Base-by-base conservation (phyloP, 2,329 filamentous ascomycete species). In the Colletotrichum nymphaeae region DNA sequence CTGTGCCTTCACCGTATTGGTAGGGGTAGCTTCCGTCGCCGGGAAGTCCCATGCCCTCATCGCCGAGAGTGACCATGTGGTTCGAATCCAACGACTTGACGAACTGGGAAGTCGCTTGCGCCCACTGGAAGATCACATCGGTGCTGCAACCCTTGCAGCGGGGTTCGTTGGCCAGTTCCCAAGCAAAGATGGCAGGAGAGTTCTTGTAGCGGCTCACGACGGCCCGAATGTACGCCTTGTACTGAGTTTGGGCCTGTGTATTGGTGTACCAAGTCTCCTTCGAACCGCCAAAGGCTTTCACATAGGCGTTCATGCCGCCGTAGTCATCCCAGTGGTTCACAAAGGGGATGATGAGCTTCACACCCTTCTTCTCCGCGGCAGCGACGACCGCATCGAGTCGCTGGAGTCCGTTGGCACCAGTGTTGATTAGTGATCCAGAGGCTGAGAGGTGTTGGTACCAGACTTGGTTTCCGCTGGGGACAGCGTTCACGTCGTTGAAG, bases 281-380 rank as follows among this genome's bases (percentile, higher is more conserved):
- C 68, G 79, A 81, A 26, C 86, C 87, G 49, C 88, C 89, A 69
- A 89, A 91, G 2, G 87, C 88, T 12, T 80, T 83, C 57, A 86
- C 86, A 76, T 92, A 92, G 1, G 88, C 88, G 12, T 85, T 83
- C 82, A 92, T 92, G 60, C 91, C 91, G 32, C 90, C 91, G 56
- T 92, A 93, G 77, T 93, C 92, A 58, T 84, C 84, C 91, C 91
- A 94, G 82, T 93, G 90, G 82, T 93, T 93, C 68, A 93, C 89
- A 56, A 93, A 90, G 76, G 90, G 88, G 78, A 92, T 88, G 74
- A 93, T 91, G 5, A 93, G 83, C 79, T 92, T 91, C 76, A 93
- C 84, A 4, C 88, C 88, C 67, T 88, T 84, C 67, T 84, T 83
- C 79, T 92, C 90, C 5, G 91, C 91, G 0, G 88, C 84, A 52